phyloP scores from a whole-genome alignment of 306 rosid species.

The Lagenaria siceraria region DNA sequence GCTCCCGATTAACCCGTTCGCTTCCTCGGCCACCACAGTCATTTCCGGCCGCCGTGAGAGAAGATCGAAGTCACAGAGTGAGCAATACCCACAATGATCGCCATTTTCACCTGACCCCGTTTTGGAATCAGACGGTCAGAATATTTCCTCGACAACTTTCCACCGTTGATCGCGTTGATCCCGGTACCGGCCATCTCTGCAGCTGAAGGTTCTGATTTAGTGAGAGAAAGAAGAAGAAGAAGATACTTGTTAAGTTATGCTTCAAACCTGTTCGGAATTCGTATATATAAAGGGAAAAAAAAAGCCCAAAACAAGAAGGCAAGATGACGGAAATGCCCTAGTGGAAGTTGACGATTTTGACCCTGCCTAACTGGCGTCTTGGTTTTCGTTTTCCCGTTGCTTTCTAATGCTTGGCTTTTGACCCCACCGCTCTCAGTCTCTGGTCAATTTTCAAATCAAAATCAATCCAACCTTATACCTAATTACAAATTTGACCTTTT shows the following conservation, averaged over 20 bases:
- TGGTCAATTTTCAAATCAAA: background rate
- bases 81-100: conserved; percentile 45
- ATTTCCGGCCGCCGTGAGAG: conserved; percentile 13
- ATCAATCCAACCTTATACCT: background rate
- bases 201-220: background rate
- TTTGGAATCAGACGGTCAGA: conserved; percentile 46
- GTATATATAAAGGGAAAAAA: too few species aligned
- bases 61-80: conserved; percentile 52
- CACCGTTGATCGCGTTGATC: conserved; percentile 16
- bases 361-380: conserved; percentile 7
- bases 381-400: background rate
- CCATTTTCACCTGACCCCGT: conserved; percentile 60
- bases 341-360: background rate
- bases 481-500: background rate
- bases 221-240: background rate
- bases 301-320: background rate
- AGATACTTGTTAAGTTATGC: background rate
- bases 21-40: background rate
- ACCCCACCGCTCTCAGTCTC: background rate
- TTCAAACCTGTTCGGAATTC: too few species aligned
- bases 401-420: background rate
- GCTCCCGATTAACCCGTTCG: background rate
- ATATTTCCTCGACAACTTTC: conserved; percentile 14
- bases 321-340: background rate
- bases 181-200: background rate